Conservation (phyloP, 208 protist species). For the Leishmania aethiopica region DNA sequence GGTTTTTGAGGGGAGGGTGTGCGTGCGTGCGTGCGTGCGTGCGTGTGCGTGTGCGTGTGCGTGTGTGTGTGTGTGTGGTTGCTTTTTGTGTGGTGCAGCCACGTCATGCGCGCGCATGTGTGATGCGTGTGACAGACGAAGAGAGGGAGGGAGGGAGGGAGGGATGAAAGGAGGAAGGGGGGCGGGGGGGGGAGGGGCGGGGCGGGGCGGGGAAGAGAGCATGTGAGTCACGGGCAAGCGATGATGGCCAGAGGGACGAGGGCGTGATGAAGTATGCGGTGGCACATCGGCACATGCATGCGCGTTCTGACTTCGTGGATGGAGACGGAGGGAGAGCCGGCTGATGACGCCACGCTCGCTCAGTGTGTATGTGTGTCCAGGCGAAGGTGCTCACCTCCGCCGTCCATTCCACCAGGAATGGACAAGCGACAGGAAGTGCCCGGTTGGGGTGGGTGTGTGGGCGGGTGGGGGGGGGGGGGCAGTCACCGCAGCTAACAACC, state of each 20-base stretch:
- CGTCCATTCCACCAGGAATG: neutral
- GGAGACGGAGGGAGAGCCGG: too few species aligned
- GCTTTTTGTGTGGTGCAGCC: neutral
- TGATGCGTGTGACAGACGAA: neutral
- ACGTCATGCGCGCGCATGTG: neutral
- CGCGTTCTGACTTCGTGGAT: neutral
- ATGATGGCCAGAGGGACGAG: neutral
- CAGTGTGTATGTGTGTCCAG: too few species aligned
- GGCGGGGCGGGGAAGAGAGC: too few species aligned
- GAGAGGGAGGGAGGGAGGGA: neutral
- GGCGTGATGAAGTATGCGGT: neutral
- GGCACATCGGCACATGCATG: neutral
- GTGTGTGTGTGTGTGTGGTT: neutral
- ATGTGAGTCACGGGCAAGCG: neutral
- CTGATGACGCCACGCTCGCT: too few species aligned
- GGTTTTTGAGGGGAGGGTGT: too few species aligned
- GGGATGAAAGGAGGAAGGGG: too few species aligned
- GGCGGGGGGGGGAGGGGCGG: neutral
- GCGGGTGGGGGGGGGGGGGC: neutral
- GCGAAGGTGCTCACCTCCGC: too few species aligned
- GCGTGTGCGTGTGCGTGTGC: too few species aligned
- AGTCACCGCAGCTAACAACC: neutral
- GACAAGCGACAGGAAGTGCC: neutral
- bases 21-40: neutral
- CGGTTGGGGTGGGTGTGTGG: neutral